Conservation (phyloP, 768 basidiomycete genomes). For the Pulveroboletus frians region DNA sequence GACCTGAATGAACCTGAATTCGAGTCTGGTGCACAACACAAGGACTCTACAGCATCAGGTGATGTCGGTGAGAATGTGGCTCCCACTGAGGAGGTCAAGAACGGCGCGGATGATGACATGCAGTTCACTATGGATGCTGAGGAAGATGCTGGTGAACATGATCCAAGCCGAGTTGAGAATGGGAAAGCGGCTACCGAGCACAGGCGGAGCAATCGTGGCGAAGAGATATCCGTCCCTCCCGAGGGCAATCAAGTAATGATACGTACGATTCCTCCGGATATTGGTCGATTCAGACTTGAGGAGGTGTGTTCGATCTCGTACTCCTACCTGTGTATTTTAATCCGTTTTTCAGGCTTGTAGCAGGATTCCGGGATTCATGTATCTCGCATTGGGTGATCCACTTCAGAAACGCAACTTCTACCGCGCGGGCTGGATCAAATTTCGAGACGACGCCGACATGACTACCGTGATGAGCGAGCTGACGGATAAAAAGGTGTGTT, state of each 20-base stretch:
- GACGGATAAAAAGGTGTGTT: conserved; percentile 74
- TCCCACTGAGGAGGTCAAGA: conserved; percentile 51
- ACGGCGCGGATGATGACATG: conserved; percentile 62
- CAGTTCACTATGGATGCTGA: conserved; percentile 68
- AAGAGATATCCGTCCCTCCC: conserved; percentile 64
- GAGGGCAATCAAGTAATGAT: conserved; percentile 93
- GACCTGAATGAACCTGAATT: conserved; percentile 59
- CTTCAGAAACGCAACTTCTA: conserved; percentile 90
- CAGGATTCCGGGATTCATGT: conserved; percentile 75
- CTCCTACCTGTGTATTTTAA: conserved; percentile 2
- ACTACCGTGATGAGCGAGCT: conserved; percentile 61
- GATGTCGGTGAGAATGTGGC: conserved; percentile 34
- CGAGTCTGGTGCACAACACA: conserved; percentile 47
- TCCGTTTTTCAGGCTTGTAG: conserved; percentile 55
- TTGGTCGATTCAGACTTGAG: conserved; percentile 84
- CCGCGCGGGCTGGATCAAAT: conserved; percentile 91
- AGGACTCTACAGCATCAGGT: conserved; percentile 40
- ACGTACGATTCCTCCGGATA: conserved; percentile 90
- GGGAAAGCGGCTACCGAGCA: conserved; percentile 46
- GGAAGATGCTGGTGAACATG: conserved; percentile 63
- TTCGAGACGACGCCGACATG: conserved; percentile 83
- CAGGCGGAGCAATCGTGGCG: conserved; percentile 53
- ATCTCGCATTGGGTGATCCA: conserved; percentile 89
- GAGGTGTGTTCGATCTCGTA: conserved; percentile 48
- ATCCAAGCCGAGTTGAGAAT: conserved; percentile 53